These are phyloP conservation scores for Botrytis fragariae DNA, from an alignment of 2,329 filamentous ascomycete genomes.

Conservation along the genomic window DNA sequence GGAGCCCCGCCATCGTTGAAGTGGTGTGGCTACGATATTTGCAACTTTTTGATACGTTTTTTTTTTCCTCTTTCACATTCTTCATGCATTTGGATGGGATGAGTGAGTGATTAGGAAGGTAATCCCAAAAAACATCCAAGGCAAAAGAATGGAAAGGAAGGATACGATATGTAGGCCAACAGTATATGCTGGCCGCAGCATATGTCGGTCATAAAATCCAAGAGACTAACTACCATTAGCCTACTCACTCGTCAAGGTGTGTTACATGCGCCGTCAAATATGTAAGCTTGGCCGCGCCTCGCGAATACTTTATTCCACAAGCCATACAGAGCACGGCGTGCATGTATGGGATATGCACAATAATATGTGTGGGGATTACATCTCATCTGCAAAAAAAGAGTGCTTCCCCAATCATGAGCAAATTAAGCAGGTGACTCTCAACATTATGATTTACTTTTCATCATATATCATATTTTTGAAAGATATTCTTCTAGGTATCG, in stretches of 20 bases:
- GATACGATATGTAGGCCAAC: not conserved
- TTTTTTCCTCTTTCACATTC: not conserved
- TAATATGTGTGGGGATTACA: constrained; percentile 5
- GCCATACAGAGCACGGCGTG: not conserved
- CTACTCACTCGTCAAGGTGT: not conserved
- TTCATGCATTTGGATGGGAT: not conserved
- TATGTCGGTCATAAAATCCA: constrained; percentile 12
- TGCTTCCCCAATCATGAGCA: not conserved
- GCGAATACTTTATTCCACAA: constrained; percentile 12
- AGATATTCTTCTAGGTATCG: not conserved
- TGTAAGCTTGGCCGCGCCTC: constrained; percentile 17
- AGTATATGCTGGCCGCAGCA: constrained; percentile 4
- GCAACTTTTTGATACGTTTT: not conserved
- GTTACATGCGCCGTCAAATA: constrained; percentile 11
- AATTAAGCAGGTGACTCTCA: constrained; percentile 9
- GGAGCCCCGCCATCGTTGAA: constrained; percentile 10
- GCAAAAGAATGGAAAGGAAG: not conserved
- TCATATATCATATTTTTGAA: constrained; percentile 16
- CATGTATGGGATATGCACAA: constrained; percentile 5
- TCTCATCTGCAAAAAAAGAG: constrained; percentile 10
- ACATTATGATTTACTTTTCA: constrained; percentile 1
- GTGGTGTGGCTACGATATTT: not conserved
- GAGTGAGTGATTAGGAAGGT: not conserved
- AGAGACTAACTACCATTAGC: not conserved
- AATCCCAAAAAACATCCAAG: not conserved